Evolutionary conservation across 2,329 filamentous ascomycete species (phyloP), one percentile per base, ranked within the genome.

Genomic region (Fusarium domesticum): DNA sequence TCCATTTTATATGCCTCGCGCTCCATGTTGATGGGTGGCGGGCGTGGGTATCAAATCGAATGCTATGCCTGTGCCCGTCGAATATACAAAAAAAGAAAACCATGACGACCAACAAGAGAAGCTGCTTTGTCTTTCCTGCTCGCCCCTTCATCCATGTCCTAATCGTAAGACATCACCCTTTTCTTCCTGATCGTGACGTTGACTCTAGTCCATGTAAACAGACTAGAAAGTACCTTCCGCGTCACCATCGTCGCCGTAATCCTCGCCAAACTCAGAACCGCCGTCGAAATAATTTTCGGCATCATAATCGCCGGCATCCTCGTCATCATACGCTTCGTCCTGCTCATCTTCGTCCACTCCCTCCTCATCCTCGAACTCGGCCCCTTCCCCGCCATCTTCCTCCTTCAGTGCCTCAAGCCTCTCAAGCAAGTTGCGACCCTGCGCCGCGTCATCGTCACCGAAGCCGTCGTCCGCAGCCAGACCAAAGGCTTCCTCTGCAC

Each of bases 271-370:
- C 18, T 80, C 76, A 48, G 78, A 76, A 11, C 76, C 77, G 18
- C 73, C 76, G 47, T 81, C 78, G 58, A 82, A 82, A 64, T 81
- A 81, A 8, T 71, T 71, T 56, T 83, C 79, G 3, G 79, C 79
- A 35, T 82, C 75, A 58, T 83, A 83, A 48, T 82, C 79, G 6
- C 79, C 78, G 2, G 75, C 79, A 37, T 78, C 76, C 45, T 81
- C 77, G 43, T 82, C 79, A 37, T 82, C 76, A 48, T 75, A 77
- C 18, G 65, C 67, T 42, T 76, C 72, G 42, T 76, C 74, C 51
- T 75, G 71, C 15, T 73, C 73, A 8, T 71, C 72, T 39, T 73
- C 71, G 25, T 67, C 66, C 31, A 64, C 57, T 7, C 66, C 73
- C 38, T 78, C 76, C 17, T 78, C 75, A 19, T 77, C 75, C 25